These are phyloP conservation scores for Monilinia vaccinii-corymbosi DNA, from an alignment of 2,329 filamentous ascomycete species.

Conservation along the genomic window DNA sequence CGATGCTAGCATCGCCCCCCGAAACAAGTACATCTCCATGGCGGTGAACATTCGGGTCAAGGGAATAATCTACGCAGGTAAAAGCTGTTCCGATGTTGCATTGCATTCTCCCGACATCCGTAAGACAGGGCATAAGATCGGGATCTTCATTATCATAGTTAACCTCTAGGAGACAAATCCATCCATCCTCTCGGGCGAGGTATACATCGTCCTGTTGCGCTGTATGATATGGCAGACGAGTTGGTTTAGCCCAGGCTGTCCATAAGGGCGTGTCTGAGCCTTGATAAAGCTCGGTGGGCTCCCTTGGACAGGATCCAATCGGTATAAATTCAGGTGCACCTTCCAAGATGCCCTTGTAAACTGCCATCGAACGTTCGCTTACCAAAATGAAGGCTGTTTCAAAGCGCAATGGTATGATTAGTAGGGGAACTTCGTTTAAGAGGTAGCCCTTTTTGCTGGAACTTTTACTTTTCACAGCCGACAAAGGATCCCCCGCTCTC, in stretches of 20 bases:
- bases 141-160: slow-evolving; percentile 43
- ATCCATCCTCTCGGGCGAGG: slow-evolving; percentile 79
- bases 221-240: slow-evolving; percentile 52
- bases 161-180: slow-evolving; percentile 64
- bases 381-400: slow-evolving; percentile 63
- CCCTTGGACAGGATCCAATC: neutral
- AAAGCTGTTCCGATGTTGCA: slow-evolving; percentile 77
- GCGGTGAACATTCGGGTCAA: slow-evolving; percentile 38
- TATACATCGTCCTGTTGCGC: slow-evolving; percentile 70
- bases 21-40: slow-evolving; percentile 32
- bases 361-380: slow-evolving; percentile 48
- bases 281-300: slow-evolving; percentile 30
- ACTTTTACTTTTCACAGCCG: slow-evolving; percentile 36
- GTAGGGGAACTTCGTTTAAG: slow-evolving; percentile 50
- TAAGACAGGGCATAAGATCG: slow-evolving; percentile 38
- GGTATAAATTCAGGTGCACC: slow-evolving; percentile 34
- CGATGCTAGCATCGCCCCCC: slow-evolving; percentile 60
- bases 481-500: slow-evolving; percentile 43
- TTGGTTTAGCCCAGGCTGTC: slow-evolving; percentile 77
- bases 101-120: slow-evolving; percentile 54
- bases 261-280: slow-evolving; percentile 50
- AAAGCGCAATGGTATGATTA: slow-evolving; percentile 64
- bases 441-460: slow-evolving; percentile 35
- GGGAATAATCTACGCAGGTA: slow-evolving; percentile 51
- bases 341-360: slow-evolving; percentile 46